Conservation (phyloP, 208 protist species). For the Leishmania mexicana region DNA sequence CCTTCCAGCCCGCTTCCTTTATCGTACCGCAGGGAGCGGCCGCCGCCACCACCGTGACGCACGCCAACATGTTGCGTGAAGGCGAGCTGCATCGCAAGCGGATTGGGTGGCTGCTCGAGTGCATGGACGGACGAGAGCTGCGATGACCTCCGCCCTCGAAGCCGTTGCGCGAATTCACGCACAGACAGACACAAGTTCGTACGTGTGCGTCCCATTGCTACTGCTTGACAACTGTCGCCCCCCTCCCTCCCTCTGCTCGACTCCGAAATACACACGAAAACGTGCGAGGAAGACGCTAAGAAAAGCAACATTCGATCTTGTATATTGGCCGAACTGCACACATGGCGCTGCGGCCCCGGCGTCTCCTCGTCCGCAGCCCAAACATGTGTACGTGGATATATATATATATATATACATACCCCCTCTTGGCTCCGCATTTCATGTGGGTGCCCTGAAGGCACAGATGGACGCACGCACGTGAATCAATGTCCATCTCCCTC, state of each 20-base stretch:
- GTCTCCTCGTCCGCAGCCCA: not conserved
- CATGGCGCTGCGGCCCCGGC: not conserved
- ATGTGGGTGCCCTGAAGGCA: not conserved
- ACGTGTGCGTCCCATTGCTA: not conserved
- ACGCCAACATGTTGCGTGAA: slow-evolving; percentile 28
- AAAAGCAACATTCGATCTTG: not conserved
- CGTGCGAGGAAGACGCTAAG: no score
- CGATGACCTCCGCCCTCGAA: slow-evolving; percentile 1
- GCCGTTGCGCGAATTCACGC: not conserved
- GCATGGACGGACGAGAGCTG: slow-evolving; percentile 33
- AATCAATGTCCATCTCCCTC: not conserved
- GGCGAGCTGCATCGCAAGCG: slow-evolving; percentile 31
- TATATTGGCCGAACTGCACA: not conserved
- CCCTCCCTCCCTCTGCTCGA: not conserved
- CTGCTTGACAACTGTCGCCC: not conserved
- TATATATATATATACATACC: not conserved
- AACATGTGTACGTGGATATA: not conserved
- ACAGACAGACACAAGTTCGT: not conserved
- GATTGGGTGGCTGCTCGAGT: slow-evolving; percentile 28
- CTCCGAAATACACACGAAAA: no score
- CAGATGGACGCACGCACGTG: not conserved
- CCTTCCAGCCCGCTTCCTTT: slow-evolving; percentile 29
- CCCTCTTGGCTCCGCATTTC: not conserved
- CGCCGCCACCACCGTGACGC: slow-evolving; percentile 1
- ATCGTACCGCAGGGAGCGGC: slow-evolving; percentile 14